A percentile compares a stretch with the other conserved stretches of the same genome.
phyloP scores from a whole-genome alignment of 1,139 yeast genomes.

The Yamadazyma spencermartinsiae region DNA sequence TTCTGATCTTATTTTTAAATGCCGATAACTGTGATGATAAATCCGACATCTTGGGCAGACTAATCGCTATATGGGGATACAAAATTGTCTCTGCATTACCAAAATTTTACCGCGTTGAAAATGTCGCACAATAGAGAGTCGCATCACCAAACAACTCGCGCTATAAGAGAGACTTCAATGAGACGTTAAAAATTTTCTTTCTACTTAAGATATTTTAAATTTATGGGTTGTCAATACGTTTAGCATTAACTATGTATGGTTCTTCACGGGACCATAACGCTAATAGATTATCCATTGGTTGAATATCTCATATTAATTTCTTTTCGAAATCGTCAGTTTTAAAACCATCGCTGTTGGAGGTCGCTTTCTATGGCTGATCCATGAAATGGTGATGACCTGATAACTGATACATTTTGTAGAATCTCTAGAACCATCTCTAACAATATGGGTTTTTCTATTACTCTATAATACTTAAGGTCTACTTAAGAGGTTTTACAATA shows the following conservation, averaged over 20 bases:
- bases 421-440: neutral
- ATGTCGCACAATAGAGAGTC: neutral
- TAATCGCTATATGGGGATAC: neutral
- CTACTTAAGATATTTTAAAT: conserved; percentile 6
- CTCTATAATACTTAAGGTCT: conserved; percentile 2
- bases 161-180: conserved; percentile 1
- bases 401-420: conserved; percentile 61
- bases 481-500: neutral
- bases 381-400: conserved; percentile 79
- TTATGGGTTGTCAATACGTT: conserved; percentile 8
- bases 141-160: neutral
- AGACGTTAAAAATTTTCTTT: conserved; percentile 5
- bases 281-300: conserved; percentile 7
- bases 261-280: neutral
- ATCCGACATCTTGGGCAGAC: conserved; percentile 34
- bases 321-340: conserved; percentile 34
- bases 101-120: neutral
- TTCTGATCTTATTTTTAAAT: conserved; percentile 48
- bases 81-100: neutral
- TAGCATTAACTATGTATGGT: conserved; percentile 11
- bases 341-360: conserved; percentile 94
- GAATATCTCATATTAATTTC: conserved; percentile 8
- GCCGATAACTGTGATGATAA: conserved; percentile 50
- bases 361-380: conserved; percentile 69
- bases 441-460: conserved; percentile 1